These are phyloP conservation scores for Colletotrichum sp. DNA, from an alignment of 2,329 filamentous ascomycete genomes.

Conservation along the genomic window DNA sequence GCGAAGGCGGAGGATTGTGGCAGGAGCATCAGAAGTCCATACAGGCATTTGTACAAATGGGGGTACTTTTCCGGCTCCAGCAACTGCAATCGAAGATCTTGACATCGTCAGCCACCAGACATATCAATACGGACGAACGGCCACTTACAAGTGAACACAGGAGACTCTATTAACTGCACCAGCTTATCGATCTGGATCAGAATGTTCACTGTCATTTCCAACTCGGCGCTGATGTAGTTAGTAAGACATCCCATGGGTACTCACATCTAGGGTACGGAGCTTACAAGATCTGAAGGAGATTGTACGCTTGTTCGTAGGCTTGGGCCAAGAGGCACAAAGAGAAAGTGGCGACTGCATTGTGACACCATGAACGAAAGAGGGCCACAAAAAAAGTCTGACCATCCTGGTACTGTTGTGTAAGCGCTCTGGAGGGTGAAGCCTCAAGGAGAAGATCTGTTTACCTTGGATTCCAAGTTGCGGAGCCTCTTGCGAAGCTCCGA, in stretches of 20 bases:
- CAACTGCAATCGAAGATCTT: conserved; percentile 91
- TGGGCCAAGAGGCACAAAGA: conserved; percentile 94
- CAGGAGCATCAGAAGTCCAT: conserved; percentile 96
- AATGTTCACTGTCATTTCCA: conserved; percentile 99
- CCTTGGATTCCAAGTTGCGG: conserved; percentile 87
- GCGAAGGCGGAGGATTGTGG: conserved; percentile 97
- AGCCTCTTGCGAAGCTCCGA: conserved; percentile 89
- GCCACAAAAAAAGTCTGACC: conserved; percentile 95
- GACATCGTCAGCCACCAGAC: not conserved
- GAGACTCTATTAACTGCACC: conserved; percentile 94
- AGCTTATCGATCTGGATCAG: conserved; percentile 99
- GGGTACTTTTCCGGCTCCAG: conserved; percentile 95
- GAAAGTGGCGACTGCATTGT: conserved; percentile 97
- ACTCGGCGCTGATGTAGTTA: conserved; percentile 71
- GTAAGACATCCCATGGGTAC: conserved; percentile 21
- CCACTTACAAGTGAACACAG: conserved; percentile 92
- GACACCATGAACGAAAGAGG: conserved; percentile 96
- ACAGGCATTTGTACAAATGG: conserved; percentile 96
- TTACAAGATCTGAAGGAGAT: conserved; percentile 93
- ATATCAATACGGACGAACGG: not conserved
- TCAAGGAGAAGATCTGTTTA: conserved; percentile 33
- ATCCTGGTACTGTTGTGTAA: conserved; percentile 58
- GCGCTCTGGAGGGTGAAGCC: not conserved
- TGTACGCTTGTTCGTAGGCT: conserved; percentile 97
- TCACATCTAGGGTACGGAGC: conserved; percentile 31